phyloP scores from a whole-genome alignment of 352 stramenopile genomes.

The Phytophthora fragariaefolia region DNA sequence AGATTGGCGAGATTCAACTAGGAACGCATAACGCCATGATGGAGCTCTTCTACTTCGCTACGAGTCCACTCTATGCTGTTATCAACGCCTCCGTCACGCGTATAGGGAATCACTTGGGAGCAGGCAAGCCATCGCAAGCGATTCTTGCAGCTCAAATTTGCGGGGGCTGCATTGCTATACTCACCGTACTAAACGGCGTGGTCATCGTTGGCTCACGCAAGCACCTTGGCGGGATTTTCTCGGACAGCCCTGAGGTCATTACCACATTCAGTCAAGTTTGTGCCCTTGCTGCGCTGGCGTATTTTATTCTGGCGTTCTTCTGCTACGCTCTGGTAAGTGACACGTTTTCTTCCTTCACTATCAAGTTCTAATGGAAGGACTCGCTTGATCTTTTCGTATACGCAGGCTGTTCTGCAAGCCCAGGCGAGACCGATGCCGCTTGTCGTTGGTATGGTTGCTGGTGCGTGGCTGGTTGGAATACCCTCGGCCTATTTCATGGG shows the following conservation, averaged over 20 bases:
- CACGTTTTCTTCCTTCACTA: background rate
- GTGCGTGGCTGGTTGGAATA: slow-evolving; percentile 80
- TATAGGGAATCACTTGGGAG: slow-evolving; percentile 74
- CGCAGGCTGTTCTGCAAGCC: slow-evolving; percentile 64
- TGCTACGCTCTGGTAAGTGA: slow-evolving; percentile 76
- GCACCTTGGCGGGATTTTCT: slow-evolving; percentile 74
- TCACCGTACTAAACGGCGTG: slow-evolving; percentile 50
- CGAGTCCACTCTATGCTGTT: slow-evolving; percentile 75
- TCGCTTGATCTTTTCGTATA: too few relatives aligned
- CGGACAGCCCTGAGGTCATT: slow-evolving; percentile 62
- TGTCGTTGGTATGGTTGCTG: slow-evolving; percentile 58
- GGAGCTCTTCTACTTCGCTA: slow-evolving; percentile 85
- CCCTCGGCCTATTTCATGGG: slow-evolving; percentile 76
- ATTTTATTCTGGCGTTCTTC: slow-evolving; percentile 78
- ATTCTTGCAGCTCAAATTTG: slow-evolving; percentile 64
- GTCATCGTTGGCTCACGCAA: slow-evolving; percentile 50
- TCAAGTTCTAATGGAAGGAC: too few relatives aligned
- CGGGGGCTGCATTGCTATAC: slow-evolving; percentile 44
- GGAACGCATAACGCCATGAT: slow-evolving; percentile 87
- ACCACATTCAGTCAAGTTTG: slow-evolving; percentile 63
- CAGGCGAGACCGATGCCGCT: slow-evolving; percentile 62
- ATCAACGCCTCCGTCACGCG: slow-evolving; percentile 68
- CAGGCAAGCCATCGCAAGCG: slow-evolving; percentile 41
- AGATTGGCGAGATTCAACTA: slow-evolving; percentile 74
- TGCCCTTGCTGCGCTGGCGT: slow-evolving; percentile 61